A percentile compares a stretch with the other conserved stretches of the same genome.
Conservation (phyloP, 352 stramenopile genomes). For the Phytophthora agathidicida region DNA sequence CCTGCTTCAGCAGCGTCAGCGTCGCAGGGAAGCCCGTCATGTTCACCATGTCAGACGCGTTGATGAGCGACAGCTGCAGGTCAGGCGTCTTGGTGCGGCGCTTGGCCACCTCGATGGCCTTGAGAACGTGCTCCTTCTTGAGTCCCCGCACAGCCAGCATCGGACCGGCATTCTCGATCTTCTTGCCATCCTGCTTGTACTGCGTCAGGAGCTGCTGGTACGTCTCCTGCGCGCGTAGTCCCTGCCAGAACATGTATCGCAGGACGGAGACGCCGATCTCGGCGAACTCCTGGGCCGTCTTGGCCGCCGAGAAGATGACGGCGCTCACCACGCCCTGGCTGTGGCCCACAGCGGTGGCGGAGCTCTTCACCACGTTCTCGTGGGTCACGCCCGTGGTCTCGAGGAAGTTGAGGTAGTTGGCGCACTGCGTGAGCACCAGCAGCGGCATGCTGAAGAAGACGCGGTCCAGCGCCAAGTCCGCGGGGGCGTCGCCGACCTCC, state of each 20-base stretch:
- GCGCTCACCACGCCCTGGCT: constrained; percentile 66
- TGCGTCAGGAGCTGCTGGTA: constrained; percentile 25
- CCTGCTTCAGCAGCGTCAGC: constrained; percentile 51
- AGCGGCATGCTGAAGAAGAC: constrained; percentile 76
- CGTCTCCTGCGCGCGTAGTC: constrained; percentile 59
- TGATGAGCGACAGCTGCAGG: constrained; percentile 71
- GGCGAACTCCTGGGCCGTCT: constrained; percentile 48
- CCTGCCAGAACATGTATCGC: too few species aligned
- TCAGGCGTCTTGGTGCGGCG: constrained; percentile 43
- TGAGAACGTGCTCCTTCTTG: too few species aligned
- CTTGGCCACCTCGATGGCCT: constrained; percentile 55
- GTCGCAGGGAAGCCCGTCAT: constrained; percentile 63
- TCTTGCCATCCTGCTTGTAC: constrained; percentile 27
- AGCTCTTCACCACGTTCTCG: constrained; percentile 47
- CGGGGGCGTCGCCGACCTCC: constrained; percentile 14
- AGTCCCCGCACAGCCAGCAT: too few species aligned
- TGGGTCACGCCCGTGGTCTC: constrained; percentile 49
- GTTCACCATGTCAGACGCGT: constrained; percentile 49
- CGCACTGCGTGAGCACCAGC: constrained; percentile 68
- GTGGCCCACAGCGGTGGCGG: constrained; percentile 38
- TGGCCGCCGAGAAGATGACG: constrained; percentile 56
- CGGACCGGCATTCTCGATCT: too few species aligned
- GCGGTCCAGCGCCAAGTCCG: constrained; percentile 19
- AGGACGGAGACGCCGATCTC: constrained; percentile 45
- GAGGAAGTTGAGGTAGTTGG: constrained; percentile 74